Evolutionary conservation across 1,139 yeast species (phyloP), one percentile per base, ranked within the genome.

Genomic region (Lodderomyces jiufengensis): DNA sequence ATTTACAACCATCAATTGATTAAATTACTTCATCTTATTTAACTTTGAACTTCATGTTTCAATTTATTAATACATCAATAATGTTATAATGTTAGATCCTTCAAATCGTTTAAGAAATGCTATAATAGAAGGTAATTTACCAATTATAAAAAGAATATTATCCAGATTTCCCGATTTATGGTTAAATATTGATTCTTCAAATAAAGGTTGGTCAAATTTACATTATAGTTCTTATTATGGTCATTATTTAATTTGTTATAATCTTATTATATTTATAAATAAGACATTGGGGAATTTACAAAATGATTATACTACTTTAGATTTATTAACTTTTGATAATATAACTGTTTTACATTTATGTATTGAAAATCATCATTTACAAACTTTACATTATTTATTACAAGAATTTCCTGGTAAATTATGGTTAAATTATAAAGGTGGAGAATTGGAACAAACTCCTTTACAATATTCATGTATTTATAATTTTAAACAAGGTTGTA

Each of bases 211-310:
- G 97, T 73, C 85, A 29, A 84, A 87, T 35, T 68, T 90, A 33
- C 97, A 90, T 59, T 88, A 87, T 58, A 92, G 96, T 1, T 80
- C 95, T 7, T 84, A 61, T 52, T 65, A 84, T 49, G 96, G 97
- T 23, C 76, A 84, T 47, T 85, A 84, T 52, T 73, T 86, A 40
- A 74, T 87, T 5, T 84, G 95, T 52, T 87, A 80, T 38, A 73
- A 75, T 41, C 46, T 76, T 11, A 55, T 76, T 12, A 59, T 69
- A 16, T 54, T 55, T 38, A 56, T 71, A 27, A 57, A 60, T 42
- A 54, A 59, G 28, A 48, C 46, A 28, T 34, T 42, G 34, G 53
- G 50, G 22, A 49, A 46, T 20, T 34, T 54, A 2, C 27, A 42
- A 2, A 41, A 46, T 24, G 48, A 50, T 18, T 52, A 51, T 36